Conservation (phyloP, 1,284 basidiomycete species). For the Apiotrichum domesticum region DNA sequence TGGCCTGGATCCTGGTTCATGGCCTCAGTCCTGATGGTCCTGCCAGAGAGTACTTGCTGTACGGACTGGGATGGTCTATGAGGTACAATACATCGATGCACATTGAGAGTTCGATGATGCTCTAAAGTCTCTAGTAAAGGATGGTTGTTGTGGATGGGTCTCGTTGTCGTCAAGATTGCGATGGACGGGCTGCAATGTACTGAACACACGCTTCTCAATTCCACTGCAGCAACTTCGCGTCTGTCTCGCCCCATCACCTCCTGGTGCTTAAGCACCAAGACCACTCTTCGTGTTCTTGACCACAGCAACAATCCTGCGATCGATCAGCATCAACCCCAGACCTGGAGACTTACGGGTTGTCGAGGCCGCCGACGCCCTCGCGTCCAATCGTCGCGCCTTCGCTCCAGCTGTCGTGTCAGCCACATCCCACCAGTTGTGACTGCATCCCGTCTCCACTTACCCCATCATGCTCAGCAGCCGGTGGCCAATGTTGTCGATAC, state of each 20-base stretch:
- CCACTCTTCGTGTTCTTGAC: constrained; percentile 49
- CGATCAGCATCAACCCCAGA: constrained; percentile 1
- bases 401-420: constrained; percentile 26
- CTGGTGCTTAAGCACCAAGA: constrained; percentile 33
- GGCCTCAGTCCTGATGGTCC: too few relatives aligned
- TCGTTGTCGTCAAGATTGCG: too few relatives aligned
- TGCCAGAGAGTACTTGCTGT: too few relatives aligned
- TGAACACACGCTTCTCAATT: too few relatives aligned
- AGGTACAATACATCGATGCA: too few relatives aligned
- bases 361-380: constrained; percentile 36
- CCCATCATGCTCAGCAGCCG: constrained; percentile 45
- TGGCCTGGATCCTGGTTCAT: neutral
- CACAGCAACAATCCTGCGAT: constrained; percentile 45
- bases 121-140: too few relatives aligned
- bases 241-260: too few relatives aligned
- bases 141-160: too few relatives aligned
- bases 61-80: too few relatives aligned
- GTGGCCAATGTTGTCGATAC: constrained; percentile 47
- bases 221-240: too few relatives aligned
- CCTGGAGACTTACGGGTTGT: constrained; percentile 42
- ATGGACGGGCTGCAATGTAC: too few relatives aligned
- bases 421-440: neutral
- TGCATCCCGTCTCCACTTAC: constrained; percentile 15
- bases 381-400: constrained; percentile 44
- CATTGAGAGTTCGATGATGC: too few relatives aligned